Evolutionary conservation across 2,329 filamentous ascomycete species (phyloP).

Genomic region (Exophiala calicioides): DNA sequence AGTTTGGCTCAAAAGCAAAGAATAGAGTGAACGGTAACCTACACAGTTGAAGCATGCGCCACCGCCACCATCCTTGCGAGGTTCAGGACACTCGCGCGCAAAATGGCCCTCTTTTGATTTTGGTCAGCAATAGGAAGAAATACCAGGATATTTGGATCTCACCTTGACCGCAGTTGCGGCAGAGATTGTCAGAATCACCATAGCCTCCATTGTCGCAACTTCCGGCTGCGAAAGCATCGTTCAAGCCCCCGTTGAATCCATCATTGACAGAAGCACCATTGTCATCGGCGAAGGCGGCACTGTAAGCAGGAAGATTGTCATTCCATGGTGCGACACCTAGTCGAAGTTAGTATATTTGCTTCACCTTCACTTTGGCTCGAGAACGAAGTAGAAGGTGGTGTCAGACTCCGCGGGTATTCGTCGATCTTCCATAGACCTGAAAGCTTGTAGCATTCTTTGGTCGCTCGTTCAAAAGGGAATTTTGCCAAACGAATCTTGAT

Average conservation of each 20-base stretch:
- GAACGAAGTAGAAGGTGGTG: not conserved
- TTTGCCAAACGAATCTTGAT: too few relatives aligned
- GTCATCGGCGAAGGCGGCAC: conserved; percentile 3
- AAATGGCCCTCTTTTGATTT: conserved; percentile 33
- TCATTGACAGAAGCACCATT: conserved; percentile 4
- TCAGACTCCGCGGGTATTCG: conserved; percentile 1
- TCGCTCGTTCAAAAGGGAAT: too few relatives aligned
- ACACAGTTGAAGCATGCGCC: conserved; percentile 49
- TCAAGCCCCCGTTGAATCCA: conserved; percentile 8
- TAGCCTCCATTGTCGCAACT: conserved; percentile 7
- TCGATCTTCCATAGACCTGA: conserved; percentile 3
- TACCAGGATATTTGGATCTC: conserved; percentile 6
- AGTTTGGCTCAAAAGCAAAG: conserved; percentile 2
- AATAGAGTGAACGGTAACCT: conserved; percentile 5
- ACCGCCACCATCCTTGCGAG: conserved; percentile 40
- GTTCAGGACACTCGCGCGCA: conserved; percentile 45
- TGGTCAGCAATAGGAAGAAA: conserved; percentile 12
- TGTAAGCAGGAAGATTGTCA: not conserved
- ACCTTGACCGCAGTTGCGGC: conserved; percentile 31
- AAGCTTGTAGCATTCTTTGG: not conserved
- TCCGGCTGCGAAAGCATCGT: conserved; percentile 5
- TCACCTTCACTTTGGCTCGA: not conserved
- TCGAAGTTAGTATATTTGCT: conserved; percentile 1
- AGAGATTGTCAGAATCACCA: conserved; percentile 20
- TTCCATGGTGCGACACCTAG: conserved; percentile 1